Conservation (phyloP, 192 early-diverging fungal species). For the Entrophospora sp. region DNA sequence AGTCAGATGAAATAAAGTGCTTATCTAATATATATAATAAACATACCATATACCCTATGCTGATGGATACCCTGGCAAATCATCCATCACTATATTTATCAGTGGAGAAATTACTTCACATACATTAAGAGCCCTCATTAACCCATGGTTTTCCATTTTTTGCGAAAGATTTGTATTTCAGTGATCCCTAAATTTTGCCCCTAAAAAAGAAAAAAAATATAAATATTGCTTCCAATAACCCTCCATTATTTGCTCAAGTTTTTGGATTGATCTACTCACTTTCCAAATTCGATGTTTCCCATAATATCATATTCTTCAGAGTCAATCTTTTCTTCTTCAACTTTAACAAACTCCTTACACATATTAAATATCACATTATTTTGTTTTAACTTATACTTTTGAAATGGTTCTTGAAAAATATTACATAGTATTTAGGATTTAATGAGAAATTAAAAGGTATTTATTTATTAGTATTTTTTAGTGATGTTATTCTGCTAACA, state of each 20-base stretch:
- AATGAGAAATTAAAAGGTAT: too few relatives aligned
- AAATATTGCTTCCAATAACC: slow-evolving; percentile 5
- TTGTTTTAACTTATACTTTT: slow-evolving; percentile 6
- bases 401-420: slow-evolving; percentile 8
- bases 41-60: slow-evolving; percentile 3
- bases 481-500: too few relatives aligned
- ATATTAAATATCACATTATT: neutral
- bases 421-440: too few relatives aligned
- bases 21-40: slow-evolving; percentile 4
- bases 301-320: neutral
- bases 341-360: neutral
- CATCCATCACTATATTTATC: slow-evolving; percentile 12
- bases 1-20: slow-evolving; percentile 3
- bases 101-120: slow-evolving; percentile 9
- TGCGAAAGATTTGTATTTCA: slow-evolving; percentile 6
- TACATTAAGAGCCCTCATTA: neutral
- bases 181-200: neutral
- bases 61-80: slow-evolving; percentile 5
- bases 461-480: too few relatives aligned
- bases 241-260: slow-evolving; percentile 1
- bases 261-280: neutral
- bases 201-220: slow-evolving; percentile 7
- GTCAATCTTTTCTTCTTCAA: neutral
- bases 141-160: neutral
- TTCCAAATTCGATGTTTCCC: slow-evolving; percentile 4